These are phyloP conservation scores for Nakaseomyces nivariensis DNA, from an alignment of 1,139 yeast species.

Conservation along the genomic window DNA sequence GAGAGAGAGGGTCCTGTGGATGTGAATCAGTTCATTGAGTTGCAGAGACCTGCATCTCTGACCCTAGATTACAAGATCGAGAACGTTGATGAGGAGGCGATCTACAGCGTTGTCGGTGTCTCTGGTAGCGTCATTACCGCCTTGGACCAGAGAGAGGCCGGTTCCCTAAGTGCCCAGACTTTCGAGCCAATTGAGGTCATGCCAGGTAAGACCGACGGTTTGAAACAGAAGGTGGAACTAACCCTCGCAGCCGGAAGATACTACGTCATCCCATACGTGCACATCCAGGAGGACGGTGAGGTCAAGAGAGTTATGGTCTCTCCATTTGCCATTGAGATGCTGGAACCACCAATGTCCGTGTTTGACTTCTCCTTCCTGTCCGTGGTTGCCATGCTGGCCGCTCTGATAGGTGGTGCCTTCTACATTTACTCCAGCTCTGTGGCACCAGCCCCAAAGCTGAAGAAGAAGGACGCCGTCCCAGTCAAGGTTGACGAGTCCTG, in stretches of 20 bases:
- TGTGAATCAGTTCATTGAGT: not conserved
- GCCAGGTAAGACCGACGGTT: slow-evolving; percentile 40
- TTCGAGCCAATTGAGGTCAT: slow-evolving; percentile 52
- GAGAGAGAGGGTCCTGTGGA: not conserved
- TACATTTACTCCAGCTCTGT: slow-evolving; percentile 36
- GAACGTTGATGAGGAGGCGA: slow-evolving; percentile 46
- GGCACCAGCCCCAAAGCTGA: slow-evolving; percentile 30
- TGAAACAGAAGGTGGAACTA: slow-evolving; percentile 47
- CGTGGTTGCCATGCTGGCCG: slow-evolving; percentile 46
- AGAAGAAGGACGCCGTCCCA: slow-evolving; percentile 14
- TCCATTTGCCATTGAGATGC: slow-evolving; percentile 47
- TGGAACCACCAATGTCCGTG: slow-evolving; percentile 58
- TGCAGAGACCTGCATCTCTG: slow-evolving; percentile 36
- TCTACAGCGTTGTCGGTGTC: slow-evolving; percentile 54
- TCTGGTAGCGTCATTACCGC: slow-evolving; percentile 64
- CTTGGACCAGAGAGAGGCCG: slow-evolving; percentile 28
- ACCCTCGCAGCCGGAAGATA: slow-evolving; percentile 51
- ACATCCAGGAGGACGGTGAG: slow-evolving; percentile 42
- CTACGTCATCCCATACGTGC: slow-evolving; percentile 50
- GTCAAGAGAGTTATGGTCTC: slow-evolving; percentile 50
- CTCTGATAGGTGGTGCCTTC: slow-evolving; percentile 41
- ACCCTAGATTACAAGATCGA: slow-evolving; percentile 44
- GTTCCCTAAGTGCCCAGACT: slow-evolving; percentile 55
- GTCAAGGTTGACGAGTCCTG: slow-evolving; percentile 42
- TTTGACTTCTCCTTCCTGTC: slow-evolving; percentile 66